Evolutionary conservation across 2,329 filamentous ascomycete genomes (phyloP).

Genomic region (Verticillium nubilum): DNA sequence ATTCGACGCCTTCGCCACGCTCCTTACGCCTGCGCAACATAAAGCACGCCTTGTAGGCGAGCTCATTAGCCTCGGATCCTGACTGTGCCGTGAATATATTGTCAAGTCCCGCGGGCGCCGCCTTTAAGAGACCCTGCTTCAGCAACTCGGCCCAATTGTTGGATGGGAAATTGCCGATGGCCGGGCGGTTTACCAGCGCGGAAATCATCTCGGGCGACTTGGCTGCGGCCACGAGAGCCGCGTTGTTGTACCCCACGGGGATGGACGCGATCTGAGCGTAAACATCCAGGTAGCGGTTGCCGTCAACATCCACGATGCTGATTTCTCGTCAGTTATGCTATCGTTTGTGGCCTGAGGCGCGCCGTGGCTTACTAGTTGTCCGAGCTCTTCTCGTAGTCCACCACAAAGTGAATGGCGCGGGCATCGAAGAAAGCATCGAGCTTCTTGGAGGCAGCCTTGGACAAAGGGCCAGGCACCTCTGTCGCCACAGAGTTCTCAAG

Average conservation of each 20-base stretch:
- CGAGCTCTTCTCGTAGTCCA: slow-evolving; percentile 45
- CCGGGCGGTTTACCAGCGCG: slow-evolving; percentile 72
- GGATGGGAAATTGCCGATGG: slow-evolving; percentile 75
- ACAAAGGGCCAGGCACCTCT: slow-evolving; percentile 33
- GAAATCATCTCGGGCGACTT: slow-evolving; percentile 66
- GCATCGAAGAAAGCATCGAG: slow-evolving; percentile 46
- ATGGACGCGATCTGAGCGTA: slow-evolving; percentile 83
- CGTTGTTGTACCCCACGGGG: slow-evolving; percentile 78
- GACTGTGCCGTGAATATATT: slow-evolving; percentile 78
- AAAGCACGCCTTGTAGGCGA: slow-evolving; percentile 81
- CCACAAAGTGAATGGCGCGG: slow-evolving; percentile 45
- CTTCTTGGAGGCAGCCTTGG: slow-evolving; percentile 31
- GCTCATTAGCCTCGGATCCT: slow-evolving; percentile 79
- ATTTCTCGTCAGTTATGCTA: background rate
- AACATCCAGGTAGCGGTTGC: slow-evolving; percentile 44
- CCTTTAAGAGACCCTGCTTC: slow-evolving; percentile 63
- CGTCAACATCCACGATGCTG: slow-evolving; percentile 42
- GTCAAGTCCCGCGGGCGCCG: slow-evolving; percentile 68
- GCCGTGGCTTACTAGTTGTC: slow-evolving; percentile 37
- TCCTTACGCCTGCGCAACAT: slow-evolving; percentile 72
- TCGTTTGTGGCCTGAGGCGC: background rate
- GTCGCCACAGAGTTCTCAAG: slow-evolving; percentile 26
- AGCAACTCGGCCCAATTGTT: slow-evolving; percentile 70
- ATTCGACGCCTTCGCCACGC: slow-evolving; percentile 64
- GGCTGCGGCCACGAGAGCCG: slow-evolving; percentile 58